Conservation (phyloP, 805 yeast species). For the Candida namnaoensis region DNA sequence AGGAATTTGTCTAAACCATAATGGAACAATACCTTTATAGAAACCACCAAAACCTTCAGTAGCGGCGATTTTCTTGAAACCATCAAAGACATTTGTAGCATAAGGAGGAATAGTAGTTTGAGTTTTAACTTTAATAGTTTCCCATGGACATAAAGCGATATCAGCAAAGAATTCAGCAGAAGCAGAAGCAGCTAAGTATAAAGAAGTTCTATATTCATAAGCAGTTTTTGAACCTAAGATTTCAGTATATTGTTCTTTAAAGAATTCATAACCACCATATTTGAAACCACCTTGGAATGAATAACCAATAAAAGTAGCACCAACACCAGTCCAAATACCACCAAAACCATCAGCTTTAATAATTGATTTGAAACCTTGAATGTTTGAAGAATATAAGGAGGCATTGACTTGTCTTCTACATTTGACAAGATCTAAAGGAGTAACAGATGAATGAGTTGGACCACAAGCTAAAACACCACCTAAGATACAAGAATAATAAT, state of each 20-base stretch:
- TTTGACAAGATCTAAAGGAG: constrained; percentile 90
- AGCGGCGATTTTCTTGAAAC: constrained; percentile 56
- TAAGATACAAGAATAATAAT: constrained; percentile 48
- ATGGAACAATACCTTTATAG: constrained; percentile 84
- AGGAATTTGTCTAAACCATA: constrained; percentile 97
- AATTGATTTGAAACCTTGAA: constrained; percentile 77
- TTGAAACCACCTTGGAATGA: constrained; percentile 96
- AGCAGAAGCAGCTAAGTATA: constrained; percentile 82
- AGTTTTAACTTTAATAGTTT: constrained; percentile 88
- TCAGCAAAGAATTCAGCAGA: constrained; percentile 94
- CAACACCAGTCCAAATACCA: constrained; percentile 79
- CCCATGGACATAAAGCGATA: constrained; percentile 84
- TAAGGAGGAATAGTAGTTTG: constrained; percentile 91
- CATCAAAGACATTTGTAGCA: constrained; percentile 55
- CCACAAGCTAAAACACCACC: constrained; percentile 85
- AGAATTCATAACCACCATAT: constrained; percentile 89
- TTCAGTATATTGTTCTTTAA: constrained; percentile 72
- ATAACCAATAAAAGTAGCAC: constrained; percentile 90
- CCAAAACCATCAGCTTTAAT: constrained; percentile 64
- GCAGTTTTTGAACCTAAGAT: constrained; percentile 57
- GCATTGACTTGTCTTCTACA: constrained; percentile 88
- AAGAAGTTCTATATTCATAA: constrained; percentile 56
- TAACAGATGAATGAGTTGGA: constrained; percentile 89
- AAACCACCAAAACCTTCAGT: constrained; percentile 66
- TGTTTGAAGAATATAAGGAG: constrained; percentile 59